A percentile compares a stretch with the other conserved stretches of the same genome.
Evolutionary conservation across 495 filamentous ascomycete species (phyloP).

Genomic region (Penicillium nucicola): DNA sequence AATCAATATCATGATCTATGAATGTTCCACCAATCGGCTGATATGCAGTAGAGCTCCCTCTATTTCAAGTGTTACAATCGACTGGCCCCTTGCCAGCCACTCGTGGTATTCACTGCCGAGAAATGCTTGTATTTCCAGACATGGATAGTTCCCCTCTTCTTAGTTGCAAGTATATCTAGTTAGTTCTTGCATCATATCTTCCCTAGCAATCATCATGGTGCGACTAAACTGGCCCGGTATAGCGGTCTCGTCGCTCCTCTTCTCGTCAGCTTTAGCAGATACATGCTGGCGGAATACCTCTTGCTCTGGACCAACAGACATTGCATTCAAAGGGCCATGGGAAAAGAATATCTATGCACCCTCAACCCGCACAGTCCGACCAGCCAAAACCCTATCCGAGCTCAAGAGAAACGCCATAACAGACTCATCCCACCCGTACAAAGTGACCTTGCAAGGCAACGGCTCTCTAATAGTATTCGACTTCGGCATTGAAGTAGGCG

Average conservation of each 20-base stretch:
- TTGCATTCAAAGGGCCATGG: slow-evolving; percentile 59
- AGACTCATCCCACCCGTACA: slow-evolving; percentile 23
- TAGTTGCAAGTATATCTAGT: not conserved
- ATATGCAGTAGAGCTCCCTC: not conserved
- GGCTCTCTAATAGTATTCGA: slow-evolving; percentile 52
- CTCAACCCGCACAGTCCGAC: slow-evolving; percentile 48
- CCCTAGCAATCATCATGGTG: slow-evolving; percentile 11
- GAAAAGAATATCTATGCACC: slow-evolving; percentile 60
- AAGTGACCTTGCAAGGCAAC: slow-evolving; percentile 37
- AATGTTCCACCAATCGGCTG: slow-evolving; percentile 22
- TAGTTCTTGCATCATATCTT: too few relatives aligned
- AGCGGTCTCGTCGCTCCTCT: slow-evolving; percentile 14
- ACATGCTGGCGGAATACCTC: slow-evolving; percentile 55
- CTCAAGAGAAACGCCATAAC: slow-evolving; percentile 28
- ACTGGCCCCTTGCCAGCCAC: not conserved
- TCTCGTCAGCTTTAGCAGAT: slow-evolving; percentile 22
- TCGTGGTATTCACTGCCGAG: slow-evolving; percentile 13
- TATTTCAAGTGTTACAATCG: not conserved
- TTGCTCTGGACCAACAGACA: slow-evolving; percentile 49
- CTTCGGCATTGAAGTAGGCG: slow-evolving; percentile 58
- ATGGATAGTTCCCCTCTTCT: not conserved
- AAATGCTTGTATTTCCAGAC: not conserved
- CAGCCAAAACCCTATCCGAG: slow-evolving; percentile 42
- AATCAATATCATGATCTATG: not conserved
- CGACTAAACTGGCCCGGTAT: slow-evolving; percentile 9